Conservation (phyloP, 768 basidiomycete genomes). For the Serpula lacrymans region DNA sequence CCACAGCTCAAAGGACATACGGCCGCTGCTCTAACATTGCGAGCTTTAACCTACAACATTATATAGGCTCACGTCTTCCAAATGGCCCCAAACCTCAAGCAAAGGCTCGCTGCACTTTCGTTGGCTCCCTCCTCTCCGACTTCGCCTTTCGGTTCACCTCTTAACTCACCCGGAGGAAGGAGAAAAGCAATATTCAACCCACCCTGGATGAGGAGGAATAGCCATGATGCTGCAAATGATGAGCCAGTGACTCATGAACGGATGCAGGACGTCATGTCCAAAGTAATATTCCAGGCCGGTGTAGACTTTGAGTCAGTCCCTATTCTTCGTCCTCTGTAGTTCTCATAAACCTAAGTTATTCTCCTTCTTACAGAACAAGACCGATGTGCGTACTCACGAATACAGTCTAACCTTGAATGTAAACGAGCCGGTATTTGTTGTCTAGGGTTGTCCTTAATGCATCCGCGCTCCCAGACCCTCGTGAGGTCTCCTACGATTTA, state of each 20-base stretch:
- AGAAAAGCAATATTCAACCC: slow-evolving; percentile 46
- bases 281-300: slow-evolving; percentile 84
- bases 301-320: slow-evolving; percentile 80
- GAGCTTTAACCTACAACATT: no score
- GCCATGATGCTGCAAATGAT: slow-evolving; percentile 19
- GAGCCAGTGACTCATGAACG: slow-evolving; percentile 34
- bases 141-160: slow-evolving; percentile 22
- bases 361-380: slow-evolving; percentile 54
- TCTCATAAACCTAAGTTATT: slow-evolving; percentile 3
- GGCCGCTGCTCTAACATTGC: no score
- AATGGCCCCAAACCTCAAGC: slow-evolving; percentile 52
- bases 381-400: slow-evolving; percentile 62
- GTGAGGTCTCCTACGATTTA: slow-evolving; percentile 71
- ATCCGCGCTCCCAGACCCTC: slow-evolving; percentile 79
- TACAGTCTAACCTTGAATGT: slow-evolving; percentile 2
- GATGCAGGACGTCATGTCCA: slow-evolving; percentile 63
- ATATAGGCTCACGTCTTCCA: no score
- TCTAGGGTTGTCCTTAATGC: slow-evolving; percentile 79
- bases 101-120: slow-evolving; percentile 62
- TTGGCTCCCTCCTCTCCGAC: slow-evolving; percentile 49
- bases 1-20: no score
- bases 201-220: slow-evolving; percentile 47
- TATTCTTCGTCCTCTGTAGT: slow-evolving; percentile 1
- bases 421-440: not conserved
- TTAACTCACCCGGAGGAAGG: slow-evolving; percentile 24